Percentiles rank a stretch among this genome's conserved stretches.
These are phyloP conservation scores for Cutaneotrichosporon curvatum DNA, from an alignment of 1,284 basidiomycete species.

Conservation along the genomic window DNA sequence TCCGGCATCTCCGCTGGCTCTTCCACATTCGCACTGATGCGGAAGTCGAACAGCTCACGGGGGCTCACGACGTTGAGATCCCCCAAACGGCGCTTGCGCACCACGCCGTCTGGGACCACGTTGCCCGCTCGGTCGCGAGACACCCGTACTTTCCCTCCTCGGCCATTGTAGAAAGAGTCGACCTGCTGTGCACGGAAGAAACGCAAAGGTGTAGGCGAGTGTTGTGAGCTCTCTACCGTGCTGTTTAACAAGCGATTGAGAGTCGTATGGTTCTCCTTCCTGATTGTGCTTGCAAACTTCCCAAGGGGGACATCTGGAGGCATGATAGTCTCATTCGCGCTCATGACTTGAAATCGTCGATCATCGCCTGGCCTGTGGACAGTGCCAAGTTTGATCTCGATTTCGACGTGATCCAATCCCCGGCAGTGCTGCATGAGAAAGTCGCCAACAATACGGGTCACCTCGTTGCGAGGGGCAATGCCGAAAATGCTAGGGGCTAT, in stretches of 20 bases:
- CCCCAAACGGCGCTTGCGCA: conserved; percentile 74
- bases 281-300: too few species aligned
- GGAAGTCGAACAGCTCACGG: conserved; percentile 76
- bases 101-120: conserved; percentile 55
- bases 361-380: conserved; percentile 50
- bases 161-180: conserved; percentile 66
- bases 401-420: conserved; percentile 51
- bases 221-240: conserved; percentile 47
- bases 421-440: conserved; percentile 56
- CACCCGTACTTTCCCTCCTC: conserved; percentile 62
- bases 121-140: conserved; percentile 67
- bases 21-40: conserved; percentile 85
- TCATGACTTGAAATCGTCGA: conserved; percentile 57
- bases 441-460: conserved; percentile 83
- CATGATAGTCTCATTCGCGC: conserved; percentile 69
- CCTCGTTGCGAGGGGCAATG: conserved; percentile 88
- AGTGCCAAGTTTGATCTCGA: conserved; percentile 89
- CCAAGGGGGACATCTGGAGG: conserved; percentile 27
- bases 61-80: conserved; percentile 84
- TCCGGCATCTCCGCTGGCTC: conserved; percentile 42
- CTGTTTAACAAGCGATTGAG: conserved; percentile 80
- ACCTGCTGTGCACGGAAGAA: conserved; percentile 73
- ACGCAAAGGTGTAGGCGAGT: conserved; percentile 56
- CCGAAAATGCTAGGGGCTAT: conserved; percentile 83
- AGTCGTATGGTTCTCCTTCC: conserved; percentile 71